Conservation (phyloP, 1,284 basidiomycete species). For the Heterobasidion irregulare region DNA sequence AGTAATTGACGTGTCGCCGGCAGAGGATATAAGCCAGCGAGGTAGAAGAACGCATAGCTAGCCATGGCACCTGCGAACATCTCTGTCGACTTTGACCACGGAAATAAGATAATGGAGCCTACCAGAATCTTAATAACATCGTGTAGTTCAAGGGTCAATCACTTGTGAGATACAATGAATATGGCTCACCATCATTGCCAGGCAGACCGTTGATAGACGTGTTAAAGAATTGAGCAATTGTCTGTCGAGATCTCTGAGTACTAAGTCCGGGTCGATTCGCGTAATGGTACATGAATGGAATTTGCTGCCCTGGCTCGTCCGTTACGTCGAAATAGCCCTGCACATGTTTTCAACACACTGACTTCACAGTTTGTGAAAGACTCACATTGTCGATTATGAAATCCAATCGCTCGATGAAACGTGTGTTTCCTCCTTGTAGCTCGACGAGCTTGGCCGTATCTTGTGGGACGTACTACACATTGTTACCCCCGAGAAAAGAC, state of each 20-base stretch:
- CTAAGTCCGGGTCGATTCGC: conserved; percentile 48
- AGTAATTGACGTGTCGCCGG: neutral
- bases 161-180: neutral
- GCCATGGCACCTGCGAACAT: conserved; percentile 50
- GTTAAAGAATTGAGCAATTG: conserved; percentile 47
- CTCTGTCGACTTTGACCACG: neutral
- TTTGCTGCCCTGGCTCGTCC: conserved; percentile 55
- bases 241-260: conserved; percentile 44
- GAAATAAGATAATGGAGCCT: conserved; percentile 1
- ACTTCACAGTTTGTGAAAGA: neutral
- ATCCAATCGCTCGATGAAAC: conserved; percentile 45
- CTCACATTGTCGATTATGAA: conserved; percentile 45
- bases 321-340: conserved; percentile 46
- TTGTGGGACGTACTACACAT: conserved; percentile 46
- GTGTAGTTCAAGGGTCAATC: neutral
- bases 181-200: conserved; percentile 46
- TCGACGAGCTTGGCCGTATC: conserved; percentile 52
- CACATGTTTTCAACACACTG: neutral
- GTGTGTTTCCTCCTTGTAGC: conserved; percentile 46
- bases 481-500: neutral
- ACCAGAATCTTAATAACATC: conserved; percentile 29
- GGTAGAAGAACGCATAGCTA: conserved; percentile 35
- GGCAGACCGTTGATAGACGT: conserved; percentile 46
- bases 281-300: conserved; percentile 62
- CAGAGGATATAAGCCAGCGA: conserved; percentile 1